phyloP scores from a whole-genome alignment of 2,329 filamentous ascomycete species.

The Apiospora hydei region DNA sequence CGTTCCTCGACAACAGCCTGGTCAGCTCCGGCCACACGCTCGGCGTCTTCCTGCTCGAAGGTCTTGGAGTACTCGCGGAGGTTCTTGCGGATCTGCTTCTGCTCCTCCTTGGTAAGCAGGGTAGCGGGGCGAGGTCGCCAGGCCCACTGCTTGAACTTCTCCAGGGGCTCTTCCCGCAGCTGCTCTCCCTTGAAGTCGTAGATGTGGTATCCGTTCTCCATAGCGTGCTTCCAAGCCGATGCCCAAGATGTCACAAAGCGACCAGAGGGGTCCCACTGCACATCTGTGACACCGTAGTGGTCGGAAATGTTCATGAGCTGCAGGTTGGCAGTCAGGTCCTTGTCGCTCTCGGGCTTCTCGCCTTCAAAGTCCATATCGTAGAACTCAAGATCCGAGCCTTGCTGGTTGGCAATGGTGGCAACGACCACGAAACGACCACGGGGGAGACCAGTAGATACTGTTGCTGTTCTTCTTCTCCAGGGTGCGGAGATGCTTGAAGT shows the following conservation, averaged over 20 bases:
- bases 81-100: constrained; percentile 98
- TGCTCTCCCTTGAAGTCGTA: constrained; percentile 95
- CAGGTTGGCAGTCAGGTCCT: constrained; percentile 92
- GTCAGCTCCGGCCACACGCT: constrained; percentile 92
- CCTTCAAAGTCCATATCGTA: constrained; percentile 98
- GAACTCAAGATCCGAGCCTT: constrained; percentile 96
- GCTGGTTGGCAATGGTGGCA: constrained; percentile 89
- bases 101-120: constrained; percentile 95
- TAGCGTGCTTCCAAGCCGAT: constrained; percentile 93
- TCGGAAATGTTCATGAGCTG: constrained; percentile 93
- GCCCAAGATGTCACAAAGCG: constrained; percentile 94
- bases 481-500: constrained; percentile 95
- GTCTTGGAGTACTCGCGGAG: constrained; percentile 93
- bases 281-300: constrained; percentile 96
- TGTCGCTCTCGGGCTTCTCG: constrained; percentile 90
- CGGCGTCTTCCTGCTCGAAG: constrained; percentile 94
- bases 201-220: constrained; percentile 99
- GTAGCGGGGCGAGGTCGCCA: constrained; percentile 93
- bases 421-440: constrained; percentile 94
- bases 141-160: constrained; percentile 97
- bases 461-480: constrained; percentile 99
- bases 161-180: constrained; percentile 88
- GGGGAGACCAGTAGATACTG: constrained; percentile 97
- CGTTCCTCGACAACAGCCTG: constrained; percentile 90
- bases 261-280: constrained; percentile 97